Evolutionary conservation across 495 filamentous ascomycete genomes (phyloP), one percentile per base, ranked within the genome.

Genomic region (Paragyromitra xinjiangensis): DNA sequence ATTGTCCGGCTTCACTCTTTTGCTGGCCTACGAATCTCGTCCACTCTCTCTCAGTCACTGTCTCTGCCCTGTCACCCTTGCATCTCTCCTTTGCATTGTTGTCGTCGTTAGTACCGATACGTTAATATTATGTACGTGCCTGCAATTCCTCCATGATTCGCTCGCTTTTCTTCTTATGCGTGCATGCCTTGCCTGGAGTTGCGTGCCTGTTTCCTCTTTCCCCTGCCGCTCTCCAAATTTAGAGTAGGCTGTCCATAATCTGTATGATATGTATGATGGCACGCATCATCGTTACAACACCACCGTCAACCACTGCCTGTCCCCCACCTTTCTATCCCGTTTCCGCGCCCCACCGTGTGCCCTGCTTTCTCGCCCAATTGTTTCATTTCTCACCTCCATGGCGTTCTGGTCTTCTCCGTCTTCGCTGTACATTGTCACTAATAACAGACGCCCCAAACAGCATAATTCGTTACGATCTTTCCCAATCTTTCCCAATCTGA

Each of bases 1-100:
- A 72, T 78, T 73, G 79, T 73, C 78, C 80, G 77, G 80, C 80
- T 81, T 81, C 80, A 81, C 74, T 81, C 80, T 64, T 81, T 81
- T 69, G 80, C 80, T 81, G 80, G 80, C 63, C 67, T 72, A 44
- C 69, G 65, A 63, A 73, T 74, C 56, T 56, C 44, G 11, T 12
- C 44, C n/a, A 56, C 24, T 26, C 53, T 29, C 64, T 66, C 34
- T 53, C 56, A 44, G 6, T 61, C 53, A 71, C 59, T 77, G 48
- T 64, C 69, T 74, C 62, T 77, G 59, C 37, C 14, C 24, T 75
- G 40, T 73, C 59, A 68, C 69, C 74, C 74, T 77, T 77, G 61
- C 74, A 73, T 77, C 40, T 56, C 59, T 66, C 44, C 6, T 73
- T 73, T 61, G 56, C 56, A 26, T 59, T 73, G 65, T 40, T 64